These are phyloP conservation scores for Anisodus tanguticus DNA, from an alignment of 257 asterid species.

Conservation along the genomic window DNA sequence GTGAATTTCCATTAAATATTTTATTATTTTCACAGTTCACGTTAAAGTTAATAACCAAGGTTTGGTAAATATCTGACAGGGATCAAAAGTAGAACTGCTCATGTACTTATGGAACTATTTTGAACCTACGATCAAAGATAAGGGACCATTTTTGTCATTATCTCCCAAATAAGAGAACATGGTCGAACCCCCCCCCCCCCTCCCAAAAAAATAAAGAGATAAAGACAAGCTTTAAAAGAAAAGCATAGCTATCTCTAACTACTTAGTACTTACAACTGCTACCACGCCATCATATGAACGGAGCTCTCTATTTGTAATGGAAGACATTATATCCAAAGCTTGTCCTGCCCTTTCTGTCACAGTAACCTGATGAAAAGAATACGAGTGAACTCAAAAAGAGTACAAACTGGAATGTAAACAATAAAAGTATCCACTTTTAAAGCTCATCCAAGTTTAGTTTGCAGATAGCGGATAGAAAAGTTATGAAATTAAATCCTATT, in stretches of 20 bases:
- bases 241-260: slow-evolving; percentile 31
- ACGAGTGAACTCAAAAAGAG: background rate
- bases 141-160: no score
- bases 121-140: no score
- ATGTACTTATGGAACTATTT: no score
- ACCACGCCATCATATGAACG: slow-evolving; percentile 78
- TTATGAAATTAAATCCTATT: background rate
- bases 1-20: no score
- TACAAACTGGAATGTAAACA: background rate
- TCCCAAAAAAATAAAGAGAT: background rate
- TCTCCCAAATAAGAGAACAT: no score
- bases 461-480: background rate
- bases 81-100: no score
- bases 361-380: slow-evolving; percentile 58
- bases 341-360: slow-evolving; percentile 92
- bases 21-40: no score
- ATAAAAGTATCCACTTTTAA: background rate
- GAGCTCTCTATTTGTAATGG: slow-evolving; percentile 71
- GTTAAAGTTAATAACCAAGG: no score
- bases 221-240: slow-evolving; percentile 24
- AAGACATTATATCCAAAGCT: slow-evolving; percentile 78
- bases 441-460: background rate
- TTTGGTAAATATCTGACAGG: no score
- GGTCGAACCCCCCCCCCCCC: background rate
- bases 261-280: slow-evolving; percentile 77